phyloP scores from a whole-genome alignment of 768 basidiomycete genomes.

The Guyanaporus albipodus region DNA sequence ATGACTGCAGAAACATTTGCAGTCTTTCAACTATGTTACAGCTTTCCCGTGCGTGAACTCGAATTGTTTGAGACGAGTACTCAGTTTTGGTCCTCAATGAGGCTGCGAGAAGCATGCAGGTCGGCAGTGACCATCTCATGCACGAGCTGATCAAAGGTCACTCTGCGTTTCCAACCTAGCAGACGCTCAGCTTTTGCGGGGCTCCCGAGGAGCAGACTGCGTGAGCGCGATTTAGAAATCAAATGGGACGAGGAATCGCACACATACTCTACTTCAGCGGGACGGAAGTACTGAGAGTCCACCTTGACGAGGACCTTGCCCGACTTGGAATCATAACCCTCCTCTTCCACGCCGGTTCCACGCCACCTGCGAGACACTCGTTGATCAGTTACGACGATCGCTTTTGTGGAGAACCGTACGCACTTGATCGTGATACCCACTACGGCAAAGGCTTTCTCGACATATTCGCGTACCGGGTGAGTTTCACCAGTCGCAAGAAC shows the following conservation, averaged over 20 bases:
- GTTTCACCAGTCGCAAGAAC: constrained; percentile 97
- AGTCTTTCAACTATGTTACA: constrained; percentile 1
- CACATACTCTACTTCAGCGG: constrained; percentile 89
- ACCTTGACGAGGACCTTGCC: constrained; percentile 76
- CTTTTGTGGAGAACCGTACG: constrained; percentile 13
- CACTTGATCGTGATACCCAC: constrained; percentile 68
- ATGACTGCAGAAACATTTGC: neutral
- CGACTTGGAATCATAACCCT: constrained; percentile 67
- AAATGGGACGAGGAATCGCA: neutral
- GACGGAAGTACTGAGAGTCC: constrained; percentile 89
- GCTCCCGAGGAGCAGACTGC: constrained; percentile 78
- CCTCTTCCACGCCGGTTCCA: constrained; percentile 69
- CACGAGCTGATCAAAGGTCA: constrained; percentile 80
- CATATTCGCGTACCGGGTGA: constrained; percentile 89
- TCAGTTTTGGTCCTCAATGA: constrained; percentile 83
- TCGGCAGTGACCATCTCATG: constrained; percentile 90
- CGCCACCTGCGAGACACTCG: constrained; percentile 58
- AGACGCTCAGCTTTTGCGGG: constrained; percentile 85
- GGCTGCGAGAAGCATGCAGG: constrained; percentile 64
- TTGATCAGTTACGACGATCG: constrained; percentile 2
- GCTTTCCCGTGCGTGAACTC: neutral
- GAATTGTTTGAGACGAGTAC: neutral
- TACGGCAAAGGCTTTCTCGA: constrained; percentile 77
- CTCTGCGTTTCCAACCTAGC: constrained; percentile 88
- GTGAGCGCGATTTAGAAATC: neutral